phyloP scores from a whole-genome alignment of 352 stramenopile genomes.

The Phytophthora ramorum region DNA sequence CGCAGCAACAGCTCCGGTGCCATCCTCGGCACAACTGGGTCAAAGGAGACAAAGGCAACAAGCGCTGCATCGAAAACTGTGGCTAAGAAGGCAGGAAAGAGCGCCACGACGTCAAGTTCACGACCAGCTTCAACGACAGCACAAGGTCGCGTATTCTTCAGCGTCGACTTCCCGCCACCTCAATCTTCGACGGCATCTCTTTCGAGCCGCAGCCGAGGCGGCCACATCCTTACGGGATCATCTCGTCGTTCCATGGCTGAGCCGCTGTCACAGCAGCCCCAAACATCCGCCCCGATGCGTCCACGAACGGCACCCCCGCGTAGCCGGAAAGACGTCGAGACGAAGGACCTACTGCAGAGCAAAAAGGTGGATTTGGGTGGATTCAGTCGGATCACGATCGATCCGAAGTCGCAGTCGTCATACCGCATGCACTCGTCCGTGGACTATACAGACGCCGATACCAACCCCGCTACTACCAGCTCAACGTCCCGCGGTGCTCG shows the following conservation, averaged over 20 bases:
- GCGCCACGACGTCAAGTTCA: slow-evolving; percentile 3
- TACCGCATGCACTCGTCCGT: slow-evolving; percentile 45
- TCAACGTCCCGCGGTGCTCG: slow-evolving; percentile 17
- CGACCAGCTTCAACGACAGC: slow-evolving; percentile 22
- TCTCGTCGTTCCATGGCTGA: slow-evolving; percentile 29
- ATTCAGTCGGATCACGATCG: slow-evolving; percentile 31
- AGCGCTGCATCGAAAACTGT: slow-evolving; percentile 24
- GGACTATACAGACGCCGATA: slow-evolving; percentile 30
- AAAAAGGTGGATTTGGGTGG: slow-evolving; percentile 44
- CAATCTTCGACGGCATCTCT: slow-evolving; percentile 14
- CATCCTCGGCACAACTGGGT: slow-evolving; percentile 18
- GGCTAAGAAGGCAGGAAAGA: slow-evolving; percentile 24
- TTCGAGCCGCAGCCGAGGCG: slow-evolving; percentile 27
- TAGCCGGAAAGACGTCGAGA: slow-evolving; percentile 52
- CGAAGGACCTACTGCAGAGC: slow-evolving; percentile 48
- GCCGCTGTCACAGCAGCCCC: slow-evolving; percentile 25
- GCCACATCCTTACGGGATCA: slow-evolving; percentile 29
- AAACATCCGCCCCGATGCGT: slow-evolving; percentile 17
- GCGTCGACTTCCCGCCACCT: slow-evolving; percentile 31
- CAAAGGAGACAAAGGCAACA: slow-evolving; percentile 21
- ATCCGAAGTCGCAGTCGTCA: slow-evolving; percentile 24
- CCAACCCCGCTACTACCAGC: slow-evolving; percentile 1
- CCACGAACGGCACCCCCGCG: slow-evolving; percentile 53
- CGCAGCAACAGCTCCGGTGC: slow-evolving; percentile 27
- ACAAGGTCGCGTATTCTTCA: slow-evolving; percentile 39